A percentile compares a stretch with the other conserved stretches of the same genome.
These are phyloP conservation scores for Pleurotus cornucopiae DNA, from an alignment of 768 basidiomycete genomes.

Conservation along the genomic window DNA sequence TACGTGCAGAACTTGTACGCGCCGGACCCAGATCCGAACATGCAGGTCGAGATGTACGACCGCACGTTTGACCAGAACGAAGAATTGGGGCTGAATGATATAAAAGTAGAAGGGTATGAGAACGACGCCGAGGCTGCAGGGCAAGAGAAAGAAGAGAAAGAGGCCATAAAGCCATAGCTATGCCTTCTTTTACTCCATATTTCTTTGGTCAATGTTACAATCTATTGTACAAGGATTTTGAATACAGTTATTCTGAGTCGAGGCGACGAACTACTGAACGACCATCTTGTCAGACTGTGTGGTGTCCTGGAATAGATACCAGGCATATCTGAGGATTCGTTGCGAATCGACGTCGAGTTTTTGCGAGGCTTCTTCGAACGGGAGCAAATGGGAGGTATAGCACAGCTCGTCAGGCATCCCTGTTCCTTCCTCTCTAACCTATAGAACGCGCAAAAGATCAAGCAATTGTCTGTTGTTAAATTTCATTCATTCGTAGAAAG, in stretches of 20 bases:
- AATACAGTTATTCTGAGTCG: too few relatives aligned
- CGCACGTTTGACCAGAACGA: constrained; percentile 91
- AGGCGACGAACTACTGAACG: too few relatives aligned
- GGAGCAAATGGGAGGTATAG: constrained; percentile 40
- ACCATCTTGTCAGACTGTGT: background rate
- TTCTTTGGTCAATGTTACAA: too few relatives aligned
- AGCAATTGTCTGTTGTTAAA: too few relatives aligned
- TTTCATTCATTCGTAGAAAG: too few relatives aligned
- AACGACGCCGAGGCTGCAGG: constrained; percentile 13
- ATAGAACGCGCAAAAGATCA: background rate
- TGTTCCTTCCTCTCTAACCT: constrained; percentile 34
- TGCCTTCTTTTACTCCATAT: too few relatives aligned
- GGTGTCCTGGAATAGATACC: background rate
- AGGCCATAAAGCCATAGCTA: too few relatives aligned
- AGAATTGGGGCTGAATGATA: constrained; percentile 88
- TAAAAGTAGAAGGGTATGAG: constrained; percentile 77
- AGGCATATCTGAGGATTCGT: background rate
- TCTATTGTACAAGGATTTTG: too few relatives aligned
- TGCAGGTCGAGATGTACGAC: constrained; percentile 80
- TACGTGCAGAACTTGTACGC: constrained; percentile 97
- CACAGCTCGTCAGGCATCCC: constrained; percentile 55
- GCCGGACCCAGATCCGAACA: constrained; percentile 94
- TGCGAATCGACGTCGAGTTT: background rate
- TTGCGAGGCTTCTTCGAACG: constrained; percentile 31
- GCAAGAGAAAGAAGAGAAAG: too few relatives aligned